Evolutionary conservation across 495 filamentous ascomycete species (phyloP), one percentile per base, ranked within the genome.

Genomic region (Penicillium psychrofluorescens): DNA sequence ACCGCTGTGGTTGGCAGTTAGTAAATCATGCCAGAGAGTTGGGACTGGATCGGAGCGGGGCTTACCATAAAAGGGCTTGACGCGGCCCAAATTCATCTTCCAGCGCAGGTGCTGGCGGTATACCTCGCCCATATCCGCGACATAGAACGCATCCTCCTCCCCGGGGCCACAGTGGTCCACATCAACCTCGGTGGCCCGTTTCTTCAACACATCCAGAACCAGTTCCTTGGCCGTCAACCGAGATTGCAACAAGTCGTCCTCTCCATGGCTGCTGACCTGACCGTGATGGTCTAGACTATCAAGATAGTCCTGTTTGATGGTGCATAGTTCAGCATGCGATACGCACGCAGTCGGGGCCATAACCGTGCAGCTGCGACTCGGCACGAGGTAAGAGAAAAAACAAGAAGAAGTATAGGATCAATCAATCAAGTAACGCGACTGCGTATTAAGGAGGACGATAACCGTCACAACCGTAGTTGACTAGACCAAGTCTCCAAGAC

Each of bases 41-140:
- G 29, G 33, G 12, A 6, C 5, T 34, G 9, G 32, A 34, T 34
- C 32, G 11, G 35, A 39, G 35, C n/a, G 36, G 36, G 32, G 66
- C 83, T 55, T 73, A 95, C 90, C 90, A 68, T 95, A 99, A 56
- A 97, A 95, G 33, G 92, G 92, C 71, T 90, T 92, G 63, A 99
- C 88, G 51, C 90, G 80, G 44, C 83, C 78, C 62, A 99, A 69
- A 61, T 95, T 94, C 73, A 83, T 73, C 78, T 95, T 97, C 94
- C 92, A 99, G 63, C 90, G 83, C 67, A 96, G 75, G 59, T 97
- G 92, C 78, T 99, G 92, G 62, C 92, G 88, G 71, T 97, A 97
- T 50, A 97, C 86, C 71, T 97, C 91, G 61, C 94, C 92, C 67
- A 99, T 82, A 70, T 99, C 92, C 50, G 86, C 90, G 48, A 99